phyloP scores from a whole-genome alignment of 2,329 filamentous ascomycete genomes.

The Claviceps cyperi region DNA sequence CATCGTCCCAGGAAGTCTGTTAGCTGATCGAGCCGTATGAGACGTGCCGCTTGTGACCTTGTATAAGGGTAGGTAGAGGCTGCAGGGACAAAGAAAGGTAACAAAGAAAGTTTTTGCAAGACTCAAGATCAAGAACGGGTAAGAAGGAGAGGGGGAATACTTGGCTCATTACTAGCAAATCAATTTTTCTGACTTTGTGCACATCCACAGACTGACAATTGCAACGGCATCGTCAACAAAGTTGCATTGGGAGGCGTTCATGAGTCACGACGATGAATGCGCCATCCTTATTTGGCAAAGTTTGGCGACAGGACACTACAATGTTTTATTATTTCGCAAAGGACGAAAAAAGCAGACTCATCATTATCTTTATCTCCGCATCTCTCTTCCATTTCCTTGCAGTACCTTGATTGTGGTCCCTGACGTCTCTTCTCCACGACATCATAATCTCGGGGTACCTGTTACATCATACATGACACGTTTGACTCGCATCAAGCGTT shows the following conservation, averaged over 20 bases:
- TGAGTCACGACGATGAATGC: slow-evolving; percentile 31
- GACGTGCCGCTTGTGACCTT: not conserved
- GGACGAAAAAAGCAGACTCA: slow-evolving; percentile 42
- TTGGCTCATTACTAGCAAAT: not conserved
- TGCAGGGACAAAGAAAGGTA: not conserved
- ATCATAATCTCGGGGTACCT: slow-evolving; percentile 25
- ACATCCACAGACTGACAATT: slow-evolving; percentile 19
- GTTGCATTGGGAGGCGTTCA: slow-evolving; percentile 22
- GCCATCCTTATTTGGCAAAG: too few species aligned
- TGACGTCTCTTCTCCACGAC: slow-evolving; percentile 9
- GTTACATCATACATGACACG: slow-evolving; percentile 27
- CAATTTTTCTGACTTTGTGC: not conserved
- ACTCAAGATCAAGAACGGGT: not conserved
- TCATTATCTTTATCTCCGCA: slow-evolving; percentile 8
- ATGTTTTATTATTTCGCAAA: slow-evolving; percentile 38
- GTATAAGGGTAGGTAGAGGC: too few species aligned
- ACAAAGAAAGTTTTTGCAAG: not conserved
- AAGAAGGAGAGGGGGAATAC: too few species aligned
- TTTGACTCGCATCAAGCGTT: slow-evolving; percentile 26
- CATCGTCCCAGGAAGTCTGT: slow-evolving; percentile 31
- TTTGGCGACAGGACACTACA: slow-evolving; percentile 25
- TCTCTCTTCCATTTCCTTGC: not conserved
- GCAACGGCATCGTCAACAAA: slow-evolving; percentile 24
- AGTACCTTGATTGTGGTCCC: too few species aligned
- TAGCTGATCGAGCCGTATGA: slow-evolving; percentile 15